Evolutionary conservation across 768 basidiomycete species (phyloP), one percentile per base, ranked within the genome.

Genomic region (Auricularia sp.): DNA sequence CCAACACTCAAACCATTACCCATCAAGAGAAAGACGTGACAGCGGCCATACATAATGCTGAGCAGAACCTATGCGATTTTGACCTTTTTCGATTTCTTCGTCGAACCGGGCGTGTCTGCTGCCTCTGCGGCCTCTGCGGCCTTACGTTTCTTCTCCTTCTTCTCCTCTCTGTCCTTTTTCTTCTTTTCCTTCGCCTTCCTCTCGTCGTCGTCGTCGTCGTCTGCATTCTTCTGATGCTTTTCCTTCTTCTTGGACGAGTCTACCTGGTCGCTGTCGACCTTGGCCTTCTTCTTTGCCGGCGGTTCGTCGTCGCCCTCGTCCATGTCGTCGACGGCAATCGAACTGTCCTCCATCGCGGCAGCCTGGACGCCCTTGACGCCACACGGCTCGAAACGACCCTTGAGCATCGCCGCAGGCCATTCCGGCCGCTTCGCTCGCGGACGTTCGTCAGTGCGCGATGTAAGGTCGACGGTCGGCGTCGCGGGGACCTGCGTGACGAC

Each of bases 161-260:
- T 14, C 58, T 53, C 36, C 64, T 47, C 33, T 67, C 64, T 51
- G 70, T 64, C 60, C 42, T 61, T 70, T 34, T 21, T 54, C 61
- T 62, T 64, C 36, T 33, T 56, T 39, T 64, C 70, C 61, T 68
- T 69, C 36, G 53, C 68, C 42, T 43, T 62, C 39, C 68, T 67
- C n/a, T 73, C 70, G 39, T 42, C 39, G 39, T 42, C 39, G 39
- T 42, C 39, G 39, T 42, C 58, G 70, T 34, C 34, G 18, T 54
- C 8, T 21, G 43, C 33, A 16, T 29, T 11, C 29, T 66, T 68
- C 10, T 75, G 76, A 64, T 73, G 70, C 10, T 66, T 67, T 33
- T 66, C 68, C 54, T 66, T 70, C 33, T 67, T 64, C 3, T 70
- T 62, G 29, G 62, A 44, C n/a, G 68, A 33, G 33, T 66, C 66